phyloP scores from a whole-genome alignment of 139 green algal species.

The Parachlorella kessleri region DNA sequence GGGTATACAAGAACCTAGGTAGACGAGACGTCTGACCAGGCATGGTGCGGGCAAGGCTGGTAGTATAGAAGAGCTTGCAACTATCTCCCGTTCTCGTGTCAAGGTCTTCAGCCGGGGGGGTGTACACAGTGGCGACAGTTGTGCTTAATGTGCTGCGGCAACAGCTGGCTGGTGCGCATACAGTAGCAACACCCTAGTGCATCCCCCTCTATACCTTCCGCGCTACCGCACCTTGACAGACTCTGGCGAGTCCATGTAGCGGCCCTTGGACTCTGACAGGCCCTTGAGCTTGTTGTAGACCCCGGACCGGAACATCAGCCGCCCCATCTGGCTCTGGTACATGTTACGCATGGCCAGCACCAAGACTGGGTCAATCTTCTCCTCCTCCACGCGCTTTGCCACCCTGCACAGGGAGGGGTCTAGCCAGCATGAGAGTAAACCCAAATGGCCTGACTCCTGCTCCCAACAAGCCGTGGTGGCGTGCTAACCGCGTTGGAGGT shows the following conservation, averaged over 20 bases:
- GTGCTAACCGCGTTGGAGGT: too few relatives aligned
- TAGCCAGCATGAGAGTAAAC: neutral
- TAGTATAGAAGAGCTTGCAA: too few relatives aligned
- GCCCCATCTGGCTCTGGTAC: constrained; percentile 44
- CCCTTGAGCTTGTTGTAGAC: constrained; percentile 17
- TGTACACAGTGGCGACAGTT: too few relatives aligned
- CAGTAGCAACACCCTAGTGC: too few relatives aligned
- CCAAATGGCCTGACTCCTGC: neutral
- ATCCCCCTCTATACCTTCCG: too few relatives aligned
- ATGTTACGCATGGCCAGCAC: constrained; percentile 52
- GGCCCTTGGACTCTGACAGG: constrained; percentile 29
- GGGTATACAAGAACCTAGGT: too few relatives aligned
- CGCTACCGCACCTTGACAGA: constrained; percentile 18
- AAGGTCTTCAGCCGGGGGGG: too few relatives aligned
- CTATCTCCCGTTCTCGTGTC: too few relatives aligned
- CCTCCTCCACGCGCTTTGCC: constrained; percentile 45
- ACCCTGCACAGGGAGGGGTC: neutral
- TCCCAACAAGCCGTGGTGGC: neutral
- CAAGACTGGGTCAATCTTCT: constrained; percentile 38
- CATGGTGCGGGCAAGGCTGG: too few relatives aligned
- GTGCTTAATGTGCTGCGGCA: too few relatives aligned
- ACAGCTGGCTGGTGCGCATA: too few relatives aligned
- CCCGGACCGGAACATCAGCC: constrained; percentile 31
- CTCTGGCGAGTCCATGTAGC: constrained; percentile 34
- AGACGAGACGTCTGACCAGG: too few relatives aligned